Conservation (phyloP, 2,329 filamentous ascomycete genomes). For the Aspergillus costaricaensis region DNA sequence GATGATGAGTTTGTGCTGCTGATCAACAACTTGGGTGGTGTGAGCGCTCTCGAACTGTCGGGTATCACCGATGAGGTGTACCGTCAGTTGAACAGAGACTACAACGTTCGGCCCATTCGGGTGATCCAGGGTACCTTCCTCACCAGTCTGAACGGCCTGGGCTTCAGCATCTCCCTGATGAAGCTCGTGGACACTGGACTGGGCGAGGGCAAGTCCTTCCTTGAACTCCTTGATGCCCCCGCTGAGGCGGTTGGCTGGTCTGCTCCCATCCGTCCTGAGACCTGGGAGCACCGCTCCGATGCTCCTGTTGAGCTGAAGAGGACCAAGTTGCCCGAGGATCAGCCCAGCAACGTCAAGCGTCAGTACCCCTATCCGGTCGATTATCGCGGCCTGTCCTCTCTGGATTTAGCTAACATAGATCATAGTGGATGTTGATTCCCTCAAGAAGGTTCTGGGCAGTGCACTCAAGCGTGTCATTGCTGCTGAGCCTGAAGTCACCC, state of each 20-base stretch:
- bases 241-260: conserved; percentile 69
- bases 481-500: conserved; percentile 66
- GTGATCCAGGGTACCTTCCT: conserved; percentile 69
- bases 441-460: conserved; percentile 55
- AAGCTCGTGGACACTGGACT: conserved; percentile 63
- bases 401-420: conserved; percentile 18
- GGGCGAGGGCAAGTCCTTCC: conserved; percentile 55
- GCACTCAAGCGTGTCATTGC: conserved; percentile 62
- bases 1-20: conserved; percentile 64
- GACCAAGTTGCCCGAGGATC: conserved; percentile 45
- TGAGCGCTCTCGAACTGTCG: conserved; percentile 66
- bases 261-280: conserved; percentile 59
- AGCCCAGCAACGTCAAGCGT: conserved; percentile 57
- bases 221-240: conserved; percentile 68
- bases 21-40: conserved; percentile 70
- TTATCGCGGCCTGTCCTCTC: neutral
- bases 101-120: conserved; percentile 62
- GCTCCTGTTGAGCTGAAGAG: conserved; percentile 45
- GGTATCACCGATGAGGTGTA: conserved; percentile 69
- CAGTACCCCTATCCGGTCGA: conserved; percentile 25
- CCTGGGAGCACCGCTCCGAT: conserved; percentile 56
- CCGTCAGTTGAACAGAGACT: conserved; percentile 59
- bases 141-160: conserved; percentile 70
- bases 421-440: conserved; percentile 52
- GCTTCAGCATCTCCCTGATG: conserved; percentile 69